Evolutionary conservation across 805 yeast genomes (phyloP).

Genomic region (Metschnikowia anglica): DNA sequence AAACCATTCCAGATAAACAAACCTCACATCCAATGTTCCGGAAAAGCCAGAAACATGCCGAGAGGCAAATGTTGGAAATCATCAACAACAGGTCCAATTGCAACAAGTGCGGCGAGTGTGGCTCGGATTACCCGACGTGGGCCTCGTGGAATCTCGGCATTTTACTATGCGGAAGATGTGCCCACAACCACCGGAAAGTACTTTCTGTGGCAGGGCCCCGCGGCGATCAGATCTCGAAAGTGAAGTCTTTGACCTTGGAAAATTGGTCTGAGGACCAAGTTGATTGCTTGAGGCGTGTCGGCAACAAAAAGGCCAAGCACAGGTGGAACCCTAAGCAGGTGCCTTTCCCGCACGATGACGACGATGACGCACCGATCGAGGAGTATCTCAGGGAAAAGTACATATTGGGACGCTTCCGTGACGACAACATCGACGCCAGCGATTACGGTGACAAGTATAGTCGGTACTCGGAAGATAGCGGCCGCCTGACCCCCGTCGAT

Average conservation of each 20-base stretch:
- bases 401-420: conserved; percentile 56
- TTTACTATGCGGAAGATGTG: conserved; percentile 82
- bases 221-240: conserved; percentile 51
- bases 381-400: conserved; percentile 67
- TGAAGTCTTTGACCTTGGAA: conserved; percentile 73
- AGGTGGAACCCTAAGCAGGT: conserved; percentile 68
- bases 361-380: conserved; percentile 52
- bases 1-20: background rate
- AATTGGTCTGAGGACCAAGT: conserved; percentile 62
- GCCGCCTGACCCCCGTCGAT: conserved; percentile 12
- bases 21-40: conserved; percentile 28
- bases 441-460: conserved; percentile 10
- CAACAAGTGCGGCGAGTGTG: conserved; percentile 81
- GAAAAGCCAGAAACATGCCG: conserved; percentile 44
- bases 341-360: conserved; percentile 77
- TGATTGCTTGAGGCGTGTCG: conserved; percentile 44
- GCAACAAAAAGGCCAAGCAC: conserved; percentile 59
- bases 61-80: conserved; percentile 55
- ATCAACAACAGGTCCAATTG: conserved; percentile 58
- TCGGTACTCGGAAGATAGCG: conserved; percentile 14
- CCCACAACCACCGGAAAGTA: conserved; percentile 68
- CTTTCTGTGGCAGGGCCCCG: conserved; percentile 40
- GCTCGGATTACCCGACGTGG: conserved; percentile 63
- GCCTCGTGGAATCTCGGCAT: conserved; percentile 56
- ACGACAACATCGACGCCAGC: conserved; percentile 32